Conservation (phyloP, 2,329 filamentous ascomycete genomes). For the Diaporthe citri region DNA sequence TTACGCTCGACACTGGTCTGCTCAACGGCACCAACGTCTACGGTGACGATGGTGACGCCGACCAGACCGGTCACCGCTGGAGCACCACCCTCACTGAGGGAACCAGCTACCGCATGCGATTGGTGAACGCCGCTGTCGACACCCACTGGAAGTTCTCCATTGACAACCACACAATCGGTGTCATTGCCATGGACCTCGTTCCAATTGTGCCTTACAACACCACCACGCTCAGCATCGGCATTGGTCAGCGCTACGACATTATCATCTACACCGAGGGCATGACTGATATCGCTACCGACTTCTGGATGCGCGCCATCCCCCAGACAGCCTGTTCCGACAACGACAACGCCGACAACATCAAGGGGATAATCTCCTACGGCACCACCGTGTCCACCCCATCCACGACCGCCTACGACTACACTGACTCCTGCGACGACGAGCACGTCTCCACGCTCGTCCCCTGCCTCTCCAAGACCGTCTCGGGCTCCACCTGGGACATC, state of each 20-base stretch:
- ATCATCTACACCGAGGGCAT: constrained; percentile 54
- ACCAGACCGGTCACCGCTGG: constrained; percentile 50
- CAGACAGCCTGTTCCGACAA: constrained; percentile 57
- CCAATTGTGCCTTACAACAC: constrained; percentile 62
- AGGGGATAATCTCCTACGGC: constrained; percentile 62
- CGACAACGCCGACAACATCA: constrained; percentile 56
- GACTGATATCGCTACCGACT: constrained; percentile 50
- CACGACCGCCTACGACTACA: constrained; percentile 36
- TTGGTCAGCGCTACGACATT: constrained; percentile 63
- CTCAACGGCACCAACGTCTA: constrained; percentile 59
- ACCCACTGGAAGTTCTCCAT: constrained; percentile 50
- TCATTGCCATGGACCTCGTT: constrained; percentile 63
- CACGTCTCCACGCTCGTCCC: constrained; percentile 51
- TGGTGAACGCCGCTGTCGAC: constrained; percentile 35
- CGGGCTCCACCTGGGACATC: constrained; percentile 46
- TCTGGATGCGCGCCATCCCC: constrained; percentile 63
- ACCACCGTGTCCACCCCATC: constrained; percentile 41
- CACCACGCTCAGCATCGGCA: constrained; percentile 59
- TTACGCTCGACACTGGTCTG: constrained; percentile 56
- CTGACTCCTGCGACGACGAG: constrained; percentile 52
- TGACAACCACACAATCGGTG: constrained; percentile 60
- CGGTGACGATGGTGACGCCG: constrained; percentile 44
- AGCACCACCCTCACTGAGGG: constrained; percentile 55
- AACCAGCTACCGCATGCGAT: constrained; percentile 52
- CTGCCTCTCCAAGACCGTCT: constrained; percentile 50